Conservation (phyloP, 805 yeast genomes). For the Kluyveromyces wickerhamii region DNA sequence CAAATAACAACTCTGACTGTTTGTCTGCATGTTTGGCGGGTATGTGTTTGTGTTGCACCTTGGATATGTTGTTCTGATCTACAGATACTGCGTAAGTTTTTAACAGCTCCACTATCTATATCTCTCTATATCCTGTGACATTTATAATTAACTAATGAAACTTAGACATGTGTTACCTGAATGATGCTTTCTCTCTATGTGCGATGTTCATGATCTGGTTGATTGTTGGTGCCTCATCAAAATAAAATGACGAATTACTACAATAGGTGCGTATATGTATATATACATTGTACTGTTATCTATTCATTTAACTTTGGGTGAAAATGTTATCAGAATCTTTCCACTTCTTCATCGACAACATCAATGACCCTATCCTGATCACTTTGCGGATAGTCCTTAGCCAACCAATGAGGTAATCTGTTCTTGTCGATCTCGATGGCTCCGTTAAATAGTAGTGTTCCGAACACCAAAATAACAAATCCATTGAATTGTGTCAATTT, state of each 20-base stretch:
- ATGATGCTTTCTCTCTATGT: too few species aligned
- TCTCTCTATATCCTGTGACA: too few species aligned
- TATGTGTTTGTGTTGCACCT: slow-evolving; percentile 47
- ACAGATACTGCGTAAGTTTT: too few species aligned
- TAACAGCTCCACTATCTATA: too few species aligned
- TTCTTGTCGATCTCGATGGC: slow-evolving; percentile 44
- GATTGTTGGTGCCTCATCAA: too few species aligned
- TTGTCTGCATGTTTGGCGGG: slow-evolving; percentile 48
- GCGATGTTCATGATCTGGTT: too few species aligned
- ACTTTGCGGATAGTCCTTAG: slow-evolving; percentile 24
- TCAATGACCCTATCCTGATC: slow-evolving; percentile 26
- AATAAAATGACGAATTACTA: too few species aligned
- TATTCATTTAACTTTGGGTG: too few species aligned
- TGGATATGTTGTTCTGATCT: slow-evolving; percentile 40
- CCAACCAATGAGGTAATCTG: slow-evolving; percentile 42
- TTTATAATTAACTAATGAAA: too few species aligned
- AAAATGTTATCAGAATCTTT: slow-evolving; percentile 31
- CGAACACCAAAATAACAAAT: slow-evolving; percentile 54
- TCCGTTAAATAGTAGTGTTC: slow-evolving; percentile 68
- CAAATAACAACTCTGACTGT: slow-evolving; percentile 35
- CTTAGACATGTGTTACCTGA: too few species aligned
- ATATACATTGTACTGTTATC: too few species aligned
- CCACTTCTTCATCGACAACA: slow-evolving; percentile 36
- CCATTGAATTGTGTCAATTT: slow-evolving; percentile 55
- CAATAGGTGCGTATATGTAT: too few species aligned